phyloP scores from a whole-genome alignment of 495 filamentous ascomycete species.

The Penicillium parvum region DNA sequence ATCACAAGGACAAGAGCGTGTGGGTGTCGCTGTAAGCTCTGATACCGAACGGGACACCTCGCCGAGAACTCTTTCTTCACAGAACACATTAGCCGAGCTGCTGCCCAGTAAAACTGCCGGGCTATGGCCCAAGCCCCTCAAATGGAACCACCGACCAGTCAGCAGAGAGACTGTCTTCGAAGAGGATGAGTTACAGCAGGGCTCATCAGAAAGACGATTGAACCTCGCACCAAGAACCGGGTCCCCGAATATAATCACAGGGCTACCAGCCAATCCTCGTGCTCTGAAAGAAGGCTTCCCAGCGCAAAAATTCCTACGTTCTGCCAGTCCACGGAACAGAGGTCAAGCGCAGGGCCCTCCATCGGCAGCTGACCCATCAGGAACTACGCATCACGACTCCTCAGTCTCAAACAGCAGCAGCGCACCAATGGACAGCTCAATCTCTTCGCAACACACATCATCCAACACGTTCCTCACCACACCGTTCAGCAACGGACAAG shows the following conservation, averaged over 20 bases:
- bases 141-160: slow-evolving; percentile 30
- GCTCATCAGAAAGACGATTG: background rate
- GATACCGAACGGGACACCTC: slow-evolving; percentile 29
- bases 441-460: slow-evolving; percentile 5
- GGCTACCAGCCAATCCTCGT: slow-evolving; percentile 38
- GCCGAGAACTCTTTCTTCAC: slow-evolving; percentile 26
- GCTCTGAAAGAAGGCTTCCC: slow-evolving; percentile 30
- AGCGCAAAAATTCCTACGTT: slow-evolving; percentile 14
- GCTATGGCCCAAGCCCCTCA: slow-evolving; percentile 37
- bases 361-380: background rate
- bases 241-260: slow-evolving; percentile 16
- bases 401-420: slow-evolving; percentile 9
- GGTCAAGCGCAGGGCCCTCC: background rate
- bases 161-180: slow-evolving; percentile 40
- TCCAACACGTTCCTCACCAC: slow-evolving; percentile 4
- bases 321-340: background rate
- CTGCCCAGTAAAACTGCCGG: slow-evolving; percentile 23
- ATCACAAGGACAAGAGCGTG: slow-evolving; percentile 15
- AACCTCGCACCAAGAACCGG: slow-evolving; percentile 3
- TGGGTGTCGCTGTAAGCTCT: slow-evolving; percentile 29
- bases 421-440: slow-evolving; percentile 6
- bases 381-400: background rate
- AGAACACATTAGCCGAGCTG: slow-evolving; percentile 32
- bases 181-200: slow-evolving; percentile 27
- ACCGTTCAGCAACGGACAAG: slow-evolving; percentile 5